phyloP scores from a whole-genome alignment of 2,329 filamentous ascomycete species.

The Sporothrix mexicana region DNA sequence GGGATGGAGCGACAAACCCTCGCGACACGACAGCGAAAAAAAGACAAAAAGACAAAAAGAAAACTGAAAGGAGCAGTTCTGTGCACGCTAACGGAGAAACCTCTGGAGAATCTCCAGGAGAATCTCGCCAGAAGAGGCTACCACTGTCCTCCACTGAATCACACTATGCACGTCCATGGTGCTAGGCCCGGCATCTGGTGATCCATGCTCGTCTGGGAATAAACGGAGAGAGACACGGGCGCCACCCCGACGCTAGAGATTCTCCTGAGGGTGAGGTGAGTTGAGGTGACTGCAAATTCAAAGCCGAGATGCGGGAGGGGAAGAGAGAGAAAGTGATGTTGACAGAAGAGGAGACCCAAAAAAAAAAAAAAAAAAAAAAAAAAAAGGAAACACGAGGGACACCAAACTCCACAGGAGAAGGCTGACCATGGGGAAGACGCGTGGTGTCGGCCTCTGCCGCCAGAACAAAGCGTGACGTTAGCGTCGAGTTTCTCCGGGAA shows the following conservation, averaged over 20 bases:
- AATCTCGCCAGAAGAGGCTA: neutral
- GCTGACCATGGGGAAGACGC: slow-evolving; percentile 4
- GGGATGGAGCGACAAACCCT: neutral
- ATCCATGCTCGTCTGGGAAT: slow-evolving; percentile 17
- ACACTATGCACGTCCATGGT: neutral
- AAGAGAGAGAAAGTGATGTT: neutral
- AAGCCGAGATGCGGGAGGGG: slow-evolving; percentile 2
- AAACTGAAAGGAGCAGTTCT: slow-evolving; percentile 1
- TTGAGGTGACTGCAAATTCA: no score
- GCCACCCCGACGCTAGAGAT: slow-evolving; percentile 18
- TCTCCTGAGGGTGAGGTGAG: neutral
- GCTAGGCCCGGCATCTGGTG: slow-evolving; percentile 18
- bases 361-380: neutral
- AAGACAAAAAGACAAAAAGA: neutral
- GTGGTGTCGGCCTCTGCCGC: slow-evolving; percentile 3
- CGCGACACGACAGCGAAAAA: neutral
- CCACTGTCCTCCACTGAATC: slow-evolving; percentile 8
- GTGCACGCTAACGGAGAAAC: slow-evolving; percentile 26
- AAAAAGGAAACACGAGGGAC: neutral
- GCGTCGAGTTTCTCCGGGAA: slow-evolving; percentile 13
- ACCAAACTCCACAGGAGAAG: neutral
- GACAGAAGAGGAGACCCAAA: neutral
- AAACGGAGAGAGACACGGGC: slow-evolving; percentile 8
- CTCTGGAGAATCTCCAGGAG: slow-evolving; percentile 20
- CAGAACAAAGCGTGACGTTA: neutral